Conservation (phyloP, 306 rosid species). For the Rosa lucieae region DNA sequence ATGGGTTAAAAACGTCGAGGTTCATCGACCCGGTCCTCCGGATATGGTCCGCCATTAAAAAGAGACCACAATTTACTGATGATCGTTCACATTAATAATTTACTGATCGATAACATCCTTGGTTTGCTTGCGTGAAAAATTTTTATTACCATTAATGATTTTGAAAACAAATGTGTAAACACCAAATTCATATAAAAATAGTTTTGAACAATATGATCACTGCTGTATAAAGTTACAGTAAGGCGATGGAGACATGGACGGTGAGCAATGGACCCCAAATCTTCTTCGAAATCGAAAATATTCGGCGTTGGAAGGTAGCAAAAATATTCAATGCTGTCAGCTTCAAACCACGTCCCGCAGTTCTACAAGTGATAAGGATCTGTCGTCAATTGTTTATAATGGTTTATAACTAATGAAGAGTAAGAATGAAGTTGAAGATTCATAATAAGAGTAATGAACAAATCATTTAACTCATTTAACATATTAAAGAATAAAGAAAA, state of each 20-base stretch:
- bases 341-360: no score
- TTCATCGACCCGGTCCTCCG: not conserved
- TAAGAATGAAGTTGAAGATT: no score
- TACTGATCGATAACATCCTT: not conserved
- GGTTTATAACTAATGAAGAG: no score
- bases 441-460: no score
- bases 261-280: conserved; percentile 18
- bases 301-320: conserved; percentile 7
- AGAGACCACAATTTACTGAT: not conserved
- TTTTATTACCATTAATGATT: not conserved
- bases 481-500: no score
- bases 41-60: not conserved
- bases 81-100: not conserved
- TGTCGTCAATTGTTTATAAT: no score
- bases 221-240: not conserved
- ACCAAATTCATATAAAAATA: not conserved
- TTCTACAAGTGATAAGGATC: no score
- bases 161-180: not conserved
- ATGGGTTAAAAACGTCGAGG: not conserved
- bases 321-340: no score
- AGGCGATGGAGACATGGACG: not conserved
- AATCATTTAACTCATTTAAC: no score
- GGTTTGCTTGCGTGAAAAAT: no score
- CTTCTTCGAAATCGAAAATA: not conserved
- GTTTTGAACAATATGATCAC: not conserved